Evolutionary conservation across 352 stramenopile genomes (phyloP).

Genomic region (Phytophthora parvispora): DNA sequence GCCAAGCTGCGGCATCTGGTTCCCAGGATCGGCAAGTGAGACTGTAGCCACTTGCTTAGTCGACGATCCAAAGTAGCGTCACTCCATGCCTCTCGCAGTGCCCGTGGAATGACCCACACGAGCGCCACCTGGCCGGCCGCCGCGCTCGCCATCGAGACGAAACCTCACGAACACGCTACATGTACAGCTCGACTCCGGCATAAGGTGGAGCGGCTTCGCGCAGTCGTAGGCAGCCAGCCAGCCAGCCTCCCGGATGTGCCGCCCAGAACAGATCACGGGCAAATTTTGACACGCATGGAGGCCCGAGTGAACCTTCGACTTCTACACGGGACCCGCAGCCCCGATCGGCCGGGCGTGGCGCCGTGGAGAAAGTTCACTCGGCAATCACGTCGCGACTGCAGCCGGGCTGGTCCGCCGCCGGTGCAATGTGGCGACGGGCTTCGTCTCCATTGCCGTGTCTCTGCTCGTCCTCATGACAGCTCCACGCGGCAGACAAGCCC

Average conservation of each 20-base stretch:
- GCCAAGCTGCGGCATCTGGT: slow-evolving; percentile 13
- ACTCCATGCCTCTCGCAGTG: neutral
- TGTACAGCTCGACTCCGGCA: slow-evolving; percentile 8
- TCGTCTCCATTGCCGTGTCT: slow-evolving; percentile 19
- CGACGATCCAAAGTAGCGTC: slow-evolving; percentile 3
- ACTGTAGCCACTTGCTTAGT: slow-evolving; percentile 26
- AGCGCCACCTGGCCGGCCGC: neutral
- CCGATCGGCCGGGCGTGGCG: slow-evolving; percentile 10
- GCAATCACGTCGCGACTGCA: slow-evolving; percentile 10
- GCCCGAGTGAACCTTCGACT: slow-evolving; percentile 9
- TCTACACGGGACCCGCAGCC: slow-evolving; percentile 8
- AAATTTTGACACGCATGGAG: slow-evolving; percentile 25
- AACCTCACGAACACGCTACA: neutral
- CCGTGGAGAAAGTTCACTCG: slow-evolving; percentile 19
- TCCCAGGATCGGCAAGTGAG: slow-evolving; percentile 5
- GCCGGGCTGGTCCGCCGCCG: neutral
- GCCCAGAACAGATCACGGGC: slow-evolving; percentile 30
- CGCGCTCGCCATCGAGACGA: neutral
- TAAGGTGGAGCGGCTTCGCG: slow-evolving; percentile 5
- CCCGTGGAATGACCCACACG: neutral
- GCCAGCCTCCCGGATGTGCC: slow-evolving; percentile 4
- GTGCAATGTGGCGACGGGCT: slow-evolving; percentile 11
- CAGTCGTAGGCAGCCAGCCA: slow-evolving; percentile 5
- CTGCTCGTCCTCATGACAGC: slow-evolving; percentile 25
- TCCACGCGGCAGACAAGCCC: slow-evolving; percentile 26